Conservation (phyloP, 2,329 filamentous ascomycete species). For the Ascochyta fabae region DNA sequence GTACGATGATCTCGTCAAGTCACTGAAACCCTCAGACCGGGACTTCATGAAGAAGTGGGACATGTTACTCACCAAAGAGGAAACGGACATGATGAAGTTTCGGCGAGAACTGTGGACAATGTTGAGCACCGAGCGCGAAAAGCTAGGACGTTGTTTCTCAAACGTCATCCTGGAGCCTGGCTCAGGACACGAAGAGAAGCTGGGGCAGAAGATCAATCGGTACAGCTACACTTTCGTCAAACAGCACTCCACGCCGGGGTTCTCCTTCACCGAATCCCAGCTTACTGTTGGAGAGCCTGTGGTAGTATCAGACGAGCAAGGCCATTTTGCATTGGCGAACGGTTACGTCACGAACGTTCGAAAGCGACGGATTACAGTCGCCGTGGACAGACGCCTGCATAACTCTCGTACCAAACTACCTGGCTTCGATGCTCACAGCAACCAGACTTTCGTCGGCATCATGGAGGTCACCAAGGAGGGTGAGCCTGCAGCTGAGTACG, state of each 20-base stretch:
- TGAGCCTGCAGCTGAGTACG: slow-evolving; percentile 25
- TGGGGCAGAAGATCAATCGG: slow-evolving; percentile 84
- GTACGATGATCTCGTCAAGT: slow-evolving; percentile 80
- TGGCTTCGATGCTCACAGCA: slow-evolving; percentile 76
- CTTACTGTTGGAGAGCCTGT: slow-evolving; percentile 86
- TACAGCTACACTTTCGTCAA: slow-evolving; percentile 88
- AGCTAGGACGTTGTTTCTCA: slow-evolving; percentile 86
- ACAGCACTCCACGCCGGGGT: slow-evolving; percentile 63
- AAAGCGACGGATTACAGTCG: slow-evolving; percentile 79
- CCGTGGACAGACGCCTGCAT: slow-evolving; percentile 87
- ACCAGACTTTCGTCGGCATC: slow-evolving; percentile 88
- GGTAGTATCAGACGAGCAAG: slow-evolving; percentile 93
- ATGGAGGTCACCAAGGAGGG: slow-evolving; percentile 78
- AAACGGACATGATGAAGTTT: slow-evolving; percentile 85
- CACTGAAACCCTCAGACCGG: slow-evolving; percentile 76
- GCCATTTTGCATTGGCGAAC: slow-evolving; percentile 92
- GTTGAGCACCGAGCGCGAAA: slow-evolving; percentile 86
- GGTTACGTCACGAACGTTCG: slow-evolving; percentile 84
- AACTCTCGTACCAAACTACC: slow-evolving; percentile 78
- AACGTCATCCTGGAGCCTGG: slow-evolving; percentile 83
- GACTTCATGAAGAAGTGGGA: slow-evolving; percentile 97
- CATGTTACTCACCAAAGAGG: slow-evolving; percentile 88
- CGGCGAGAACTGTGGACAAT: slow-evolving; percentile 95
- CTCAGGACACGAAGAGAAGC: slow-evolving; percentile 71
- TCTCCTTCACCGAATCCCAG: slow-evolving; percentile 92